Evolutionary conservation across 495 filamentous ascomycete genomes (phyloP).

Genomic region (Cercophora samala): DNA sequence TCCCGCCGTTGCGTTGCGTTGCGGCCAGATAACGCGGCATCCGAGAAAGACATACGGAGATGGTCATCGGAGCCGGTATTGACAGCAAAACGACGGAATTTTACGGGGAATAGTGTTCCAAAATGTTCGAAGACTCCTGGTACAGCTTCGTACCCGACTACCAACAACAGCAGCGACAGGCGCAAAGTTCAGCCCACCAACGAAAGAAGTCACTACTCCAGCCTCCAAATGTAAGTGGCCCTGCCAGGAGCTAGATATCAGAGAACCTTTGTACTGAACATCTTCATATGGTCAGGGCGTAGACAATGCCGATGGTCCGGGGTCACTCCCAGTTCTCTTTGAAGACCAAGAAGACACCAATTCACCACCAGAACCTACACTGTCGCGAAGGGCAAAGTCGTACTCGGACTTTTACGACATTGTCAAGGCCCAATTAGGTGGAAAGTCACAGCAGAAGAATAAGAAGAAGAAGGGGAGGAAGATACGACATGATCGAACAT

Average conservation of each 20-base stretch:
- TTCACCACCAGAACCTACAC: constrained; percentile 59
- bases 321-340: constrained; percentile 44
- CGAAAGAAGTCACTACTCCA: constrained; percentile 64
- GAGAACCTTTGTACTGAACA: constrained; percentile 11
- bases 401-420: constrained; percentile 70
- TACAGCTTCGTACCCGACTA: constrained; percentile 61
- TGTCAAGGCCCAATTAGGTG: constrained; percentile 53
- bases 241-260: not conserved
- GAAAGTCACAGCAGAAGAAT: constrained; percentile 41
- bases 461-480: constrained; percentile 39
- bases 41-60: not conserved
- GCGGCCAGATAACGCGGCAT: not conserved
- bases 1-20: not conserved
- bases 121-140: constrained; percentile 75
- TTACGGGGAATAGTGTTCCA: not conserved
- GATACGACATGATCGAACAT: constrained; percentile 34
- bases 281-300: constrained; percentile 32
- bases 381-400: constrained; percentile 66
- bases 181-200: constrained; percentile 47
- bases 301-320: constrained; percentile 36
- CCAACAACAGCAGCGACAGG: constrained; percentile 40
- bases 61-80: not conserved
- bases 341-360: constrained; percentile 50
- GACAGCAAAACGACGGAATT: not conserved
- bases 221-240: constrained; percentile 58